Conservation (phyloP, 1,284 basidiomycete genomes). For the Ceratobasidium sp. region DNA sequence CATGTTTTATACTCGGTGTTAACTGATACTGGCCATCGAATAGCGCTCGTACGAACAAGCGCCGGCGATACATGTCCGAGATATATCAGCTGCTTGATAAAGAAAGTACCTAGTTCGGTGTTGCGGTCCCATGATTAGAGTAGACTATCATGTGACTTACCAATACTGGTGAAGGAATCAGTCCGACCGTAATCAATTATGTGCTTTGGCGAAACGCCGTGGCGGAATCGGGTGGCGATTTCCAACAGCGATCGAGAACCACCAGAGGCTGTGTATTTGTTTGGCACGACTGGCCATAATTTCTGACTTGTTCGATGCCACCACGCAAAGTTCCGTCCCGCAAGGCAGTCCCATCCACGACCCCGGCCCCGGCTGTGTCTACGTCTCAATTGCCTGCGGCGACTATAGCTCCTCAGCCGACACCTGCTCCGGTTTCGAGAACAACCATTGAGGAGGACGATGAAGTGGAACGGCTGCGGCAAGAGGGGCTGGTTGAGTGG, state of each 20-base stretch:
- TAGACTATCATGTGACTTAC: too few species aligned
- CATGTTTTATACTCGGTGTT: background rate
- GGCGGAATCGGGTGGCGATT: background rate
- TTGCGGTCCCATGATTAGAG: background rate
- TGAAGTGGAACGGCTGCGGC: constrained; percentile 48
- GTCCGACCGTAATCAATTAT: too few species aligned
- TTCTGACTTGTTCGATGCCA: constrained; percentile 34
- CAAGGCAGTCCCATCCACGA: constrained; percentile 33
- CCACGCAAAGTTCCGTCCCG: constrained; percentile 44
- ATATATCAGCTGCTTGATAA: background rate
- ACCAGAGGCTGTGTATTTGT: background rate
- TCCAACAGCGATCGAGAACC: background rate
- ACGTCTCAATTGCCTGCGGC: constrained; percentile 1
- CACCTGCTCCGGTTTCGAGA: background rate
- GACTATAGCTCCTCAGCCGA: background rate
- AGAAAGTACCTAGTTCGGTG: background rate
- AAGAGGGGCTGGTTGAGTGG: constrained; percentile 68
- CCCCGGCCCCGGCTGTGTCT: constrained; percentile 14
- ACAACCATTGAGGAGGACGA: background rate
- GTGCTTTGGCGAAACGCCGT: too few species aligned
- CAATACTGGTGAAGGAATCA: too few species aligned
- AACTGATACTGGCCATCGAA: background rate
- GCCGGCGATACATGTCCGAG: background rate
- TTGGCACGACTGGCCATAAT: background rate
- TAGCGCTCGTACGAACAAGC: background rate